Evolutionary conservation across 441 rosid genomes (phyloP).

Genomic region (Adansonia grandidieri): DNA sequence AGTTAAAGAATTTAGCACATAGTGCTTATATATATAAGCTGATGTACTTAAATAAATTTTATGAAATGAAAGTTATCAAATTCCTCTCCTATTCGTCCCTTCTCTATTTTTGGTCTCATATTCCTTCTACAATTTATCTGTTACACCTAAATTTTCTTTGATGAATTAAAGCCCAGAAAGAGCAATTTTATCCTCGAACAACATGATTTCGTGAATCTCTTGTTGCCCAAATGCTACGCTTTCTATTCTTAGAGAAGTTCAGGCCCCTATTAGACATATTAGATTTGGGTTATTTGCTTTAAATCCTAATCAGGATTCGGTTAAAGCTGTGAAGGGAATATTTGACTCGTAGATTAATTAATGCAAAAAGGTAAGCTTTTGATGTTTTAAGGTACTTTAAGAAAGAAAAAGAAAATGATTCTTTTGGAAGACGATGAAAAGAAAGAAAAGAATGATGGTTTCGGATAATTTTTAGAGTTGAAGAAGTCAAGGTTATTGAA

Average conservation of each 20-base stretch:
- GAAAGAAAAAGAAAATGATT: constrained; percentile 43
- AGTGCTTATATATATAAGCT: no score
- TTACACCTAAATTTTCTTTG: constrained; percentile 42
- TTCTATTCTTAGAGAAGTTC: constrained; percentile 55
- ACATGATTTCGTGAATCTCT: constrained; percentile 50
- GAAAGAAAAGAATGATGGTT: constrained; percentile 33
- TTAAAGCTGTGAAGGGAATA: constrained; percentile 35
- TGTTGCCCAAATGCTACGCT: constrained; percentile 60
- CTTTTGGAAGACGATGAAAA: constrained; percentile 49
- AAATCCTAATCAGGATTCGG: constrained; percentile 8
- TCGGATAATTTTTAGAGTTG: constrained; percentile 62
- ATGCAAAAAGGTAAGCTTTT: constrained; percentile 49
- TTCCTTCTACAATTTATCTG: no score
- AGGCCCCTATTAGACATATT: constrained; percentile 57
- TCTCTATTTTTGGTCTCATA: no score
- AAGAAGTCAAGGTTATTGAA: constrained; percentile 49
- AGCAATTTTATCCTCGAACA: constrained; percentile 40
- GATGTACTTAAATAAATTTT: no score
- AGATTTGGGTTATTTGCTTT: constrained; percentile 47
- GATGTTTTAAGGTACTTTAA: constrained; percentile 42
- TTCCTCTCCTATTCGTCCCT: no score
- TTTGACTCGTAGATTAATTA: constrained; percentile 35
- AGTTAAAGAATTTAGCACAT: no score
- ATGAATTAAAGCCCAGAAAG: constrained; percentile 42
- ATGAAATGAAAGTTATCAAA: no score